Percentiles rank a stretch among this genome's conserved stretches.
These are phyloP conservation scores for Chytriomyces sp. DNA, from an alignment of 192 early-diverging fungal genomes.

Conservation along the genomic window DNA sequence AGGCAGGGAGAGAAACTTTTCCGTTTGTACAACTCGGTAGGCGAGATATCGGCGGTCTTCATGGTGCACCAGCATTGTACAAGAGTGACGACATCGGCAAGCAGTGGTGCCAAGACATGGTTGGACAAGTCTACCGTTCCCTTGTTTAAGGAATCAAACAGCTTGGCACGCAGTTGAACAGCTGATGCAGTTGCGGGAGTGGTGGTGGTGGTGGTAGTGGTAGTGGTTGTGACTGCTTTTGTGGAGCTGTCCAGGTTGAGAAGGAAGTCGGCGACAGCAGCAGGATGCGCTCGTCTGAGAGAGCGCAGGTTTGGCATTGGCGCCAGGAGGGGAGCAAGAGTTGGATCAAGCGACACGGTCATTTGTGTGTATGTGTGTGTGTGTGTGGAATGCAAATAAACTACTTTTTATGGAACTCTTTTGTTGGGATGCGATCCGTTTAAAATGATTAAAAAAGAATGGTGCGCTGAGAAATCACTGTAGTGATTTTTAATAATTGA, in stretches of 20 bases:
- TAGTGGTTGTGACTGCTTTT: neutral
- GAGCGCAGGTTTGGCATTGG: neutral
- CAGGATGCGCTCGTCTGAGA: neutral
- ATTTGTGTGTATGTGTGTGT: no score
- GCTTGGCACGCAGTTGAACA: neutral
- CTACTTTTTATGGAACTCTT: no score
- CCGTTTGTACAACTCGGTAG: neutral
- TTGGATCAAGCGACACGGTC: no score
- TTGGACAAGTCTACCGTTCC: neutral
- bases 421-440: no score
- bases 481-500: no score
- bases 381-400: no score
- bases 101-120: neutral
- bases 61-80: conserved; percentile 1
- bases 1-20: neutral
- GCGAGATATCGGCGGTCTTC: neutral
- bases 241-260: neutral
- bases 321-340: no score
- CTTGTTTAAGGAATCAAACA: neutral
- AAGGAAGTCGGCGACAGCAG: neutral
- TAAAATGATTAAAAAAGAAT: no score
- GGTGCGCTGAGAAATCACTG: no score
- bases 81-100: neutral
- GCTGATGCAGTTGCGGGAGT: neutral
- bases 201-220: neutral